Conservation (phyloP, 768 basidiomycete genomes). For the Omphalotus guepiniiformis region DNA sequence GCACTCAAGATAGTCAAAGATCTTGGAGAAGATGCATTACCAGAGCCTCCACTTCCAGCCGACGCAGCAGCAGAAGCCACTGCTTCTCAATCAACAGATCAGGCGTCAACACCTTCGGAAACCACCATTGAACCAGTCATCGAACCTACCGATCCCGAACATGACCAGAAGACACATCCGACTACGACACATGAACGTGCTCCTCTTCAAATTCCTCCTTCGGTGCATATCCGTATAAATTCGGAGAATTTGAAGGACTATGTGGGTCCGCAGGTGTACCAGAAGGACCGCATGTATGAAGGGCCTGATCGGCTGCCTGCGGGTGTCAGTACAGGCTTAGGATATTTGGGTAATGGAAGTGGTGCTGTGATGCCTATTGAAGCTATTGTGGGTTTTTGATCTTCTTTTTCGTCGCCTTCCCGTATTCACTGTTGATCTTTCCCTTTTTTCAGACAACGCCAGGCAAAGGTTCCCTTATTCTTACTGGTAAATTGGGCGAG, state of each 20-base stretch:
- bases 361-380: constrained; percentile 98
- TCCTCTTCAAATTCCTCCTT: constrained; percentile 75
- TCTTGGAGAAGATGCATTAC: constrained; percentile 81
- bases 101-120: constrained; percentile 10
- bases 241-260: constrained; percentile 92
- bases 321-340: constrained; percentile 92
- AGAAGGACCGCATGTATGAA: constrained; percentile 87
- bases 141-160: constrained; percentile 17
- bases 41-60: constrained; percentile 51
- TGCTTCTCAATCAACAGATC: constrained; percentile 11
- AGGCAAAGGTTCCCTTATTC: constrained; percentile 85
- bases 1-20: constrained; percentile 89
- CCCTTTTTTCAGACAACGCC: constrained; percentile 76
- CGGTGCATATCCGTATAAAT: constrained; percentile 77
- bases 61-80: constrained; percentile 10
- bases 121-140: constrained; percentile 19
- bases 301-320: constrained; percentile 21
- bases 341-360: constrained; percentile 94
- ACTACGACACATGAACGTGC: constrained; percentile 78
- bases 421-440: background rate
- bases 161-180: constrained; percentile 33
- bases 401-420: background rate
- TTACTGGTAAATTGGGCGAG: constrained; percentile 97
- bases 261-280: constrained; percentile 93
- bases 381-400: constrained; percentile 61